Base-by-base conservation (phyloP, 345 rosid species). In the Sisymbrium irio region DNA sequence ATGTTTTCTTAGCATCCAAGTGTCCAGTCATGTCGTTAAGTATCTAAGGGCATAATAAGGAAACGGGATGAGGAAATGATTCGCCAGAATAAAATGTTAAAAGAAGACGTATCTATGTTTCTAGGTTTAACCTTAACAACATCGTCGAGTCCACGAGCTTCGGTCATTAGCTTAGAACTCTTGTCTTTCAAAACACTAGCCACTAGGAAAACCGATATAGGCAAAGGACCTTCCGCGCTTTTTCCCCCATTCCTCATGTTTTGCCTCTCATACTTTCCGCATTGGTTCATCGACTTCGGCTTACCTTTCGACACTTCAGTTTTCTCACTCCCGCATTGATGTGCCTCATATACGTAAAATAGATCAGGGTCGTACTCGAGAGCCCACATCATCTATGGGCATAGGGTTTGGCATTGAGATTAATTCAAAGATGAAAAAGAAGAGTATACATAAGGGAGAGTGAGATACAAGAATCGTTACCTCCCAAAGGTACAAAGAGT, bases 331-430 rank as follows among this genome's bases (percentile, higher is more conserved):
- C 76, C 81, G 15, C 79, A 56, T n/a, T 80, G 85, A 49, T 78
- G 66, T 10, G 87, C 85, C 80, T 92, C 99, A 19, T 92, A 95
- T 36, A 84, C 19, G 46, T 50, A 58, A 75, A 83, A 92, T 75
- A 87, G 71, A 61, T 87, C 89, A 1, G 99, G 99, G 68, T 95
- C 97, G 28, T 90, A 95, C 73, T 95, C 98, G 19, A 95, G 87
- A n/a, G 99, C 98, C 98, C 99, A 95, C 99, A 95, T 95, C 99
- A 95, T 95, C 99, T 95, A 84, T 64, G 6, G 13, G 49, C 66
- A 60, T 15, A 59, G 3, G 4, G 30, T 49, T 58, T 50, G 3
- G 3, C 42, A 33, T 4, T 50, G 30, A 69, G 64, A 60, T 60
- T 56, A 49, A 63, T 30, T 18, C 70, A 50, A 36, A 49, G 49